Base-by-base conservation (phyloP, 1,284 basidiomycete species). In the Peniophora sp. region DNA sequence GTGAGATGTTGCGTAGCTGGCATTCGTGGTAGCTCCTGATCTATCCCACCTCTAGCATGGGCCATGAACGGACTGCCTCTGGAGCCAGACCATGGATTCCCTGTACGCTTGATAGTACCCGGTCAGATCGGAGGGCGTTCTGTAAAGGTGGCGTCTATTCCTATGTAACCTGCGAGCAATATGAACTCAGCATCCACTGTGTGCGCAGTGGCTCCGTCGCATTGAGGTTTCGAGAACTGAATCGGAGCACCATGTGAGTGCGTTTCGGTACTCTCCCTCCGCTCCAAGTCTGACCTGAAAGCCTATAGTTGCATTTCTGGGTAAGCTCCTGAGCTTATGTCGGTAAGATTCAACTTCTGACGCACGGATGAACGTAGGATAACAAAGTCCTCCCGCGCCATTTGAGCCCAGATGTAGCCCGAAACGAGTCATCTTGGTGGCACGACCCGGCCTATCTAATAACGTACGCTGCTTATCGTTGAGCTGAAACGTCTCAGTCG, bases 71-170 rank as follows among this genome's bases (percentile, higher is more conserved):
- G 81, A 5, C 60, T 72, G 17, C 70, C 75, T 3, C 66, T 81
- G 12, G 73, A 76, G 37, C 81, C 83, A 0, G 84, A 86, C 57
- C 84, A 87, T 57, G 84, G 84, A 2, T 84, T 73, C 56, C 83
- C 83, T 0, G 59, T 86, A 17, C 70, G 84, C 37, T 55, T 85
- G 2, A 70, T 86, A 52, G 70, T 85, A 2, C 83, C 83, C 1
- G 78, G 79, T n/a, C 77, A 81, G 54, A 83, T 85, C 50, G 83
- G 83, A 22, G 83, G 81, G 2, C 66, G 77, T 24, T 74, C 71
- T 18, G 76, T 78, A 9, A 68, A 41, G 37, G 37, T n/a, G 34
- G n/a, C 15, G 37, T 20, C n/a, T 67, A 62, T 66, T 32, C 12
- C 27, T 67, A 43, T 41, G 62, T 27, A 58, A 57, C n/a, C n/a